These are phyloP conservation scores for Teunomyces funiuensis DNA, from an alignment of 805 yeast species.

Conservation along the genomic window DNA sequence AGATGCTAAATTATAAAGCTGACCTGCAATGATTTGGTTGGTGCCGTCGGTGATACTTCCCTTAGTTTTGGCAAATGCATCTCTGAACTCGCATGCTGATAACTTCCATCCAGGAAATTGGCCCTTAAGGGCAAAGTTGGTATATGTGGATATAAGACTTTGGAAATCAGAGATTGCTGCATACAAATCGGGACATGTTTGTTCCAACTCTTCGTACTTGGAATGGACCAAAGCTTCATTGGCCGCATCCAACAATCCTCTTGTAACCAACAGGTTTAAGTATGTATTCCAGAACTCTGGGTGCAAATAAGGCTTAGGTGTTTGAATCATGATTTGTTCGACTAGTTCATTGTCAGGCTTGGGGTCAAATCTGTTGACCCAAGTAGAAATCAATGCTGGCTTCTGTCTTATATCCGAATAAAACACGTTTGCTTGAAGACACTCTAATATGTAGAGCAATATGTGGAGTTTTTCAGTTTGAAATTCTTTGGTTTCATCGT, in stretches of 20 bases:
- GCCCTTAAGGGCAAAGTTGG: constrained; percentile 38
- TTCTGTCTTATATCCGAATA: constrained; percentile 34
- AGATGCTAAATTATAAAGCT: constrained; percentile 42
- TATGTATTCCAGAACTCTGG: constrained; percentile 63
- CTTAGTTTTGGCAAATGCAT: constrained; percentile 28
- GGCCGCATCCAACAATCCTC: constrained; percentile 65
- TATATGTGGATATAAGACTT: constrained; percentile 39
- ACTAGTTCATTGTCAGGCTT: constrained; percentile 57
- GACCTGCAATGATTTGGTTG: constrained; percentile 29
- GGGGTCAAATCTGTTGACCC: constrained; percentile 72
- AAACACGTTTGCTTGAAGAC: constrained; percentile 56
- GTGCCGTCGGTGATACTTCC: constrained; percentile 23
- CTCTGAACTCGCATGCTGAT: constrained; percentile 50
- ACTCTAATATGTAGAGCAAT: constrained; percentile 52
- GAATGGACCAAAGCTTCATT: constrained; percentile 45
- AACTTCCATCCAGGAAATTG: constrained; percentile 52
- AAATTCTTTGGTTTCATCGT: constrained; percentile 20
- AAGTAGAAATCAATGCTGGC: constrained; percentile 48
- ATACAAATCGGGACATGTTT: constrained; percentile 30
- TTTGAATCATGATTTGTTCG: constrained; percentile 44
- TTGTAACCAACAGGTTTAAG: constrained; percentile 51
- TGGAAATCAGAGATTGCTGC: constrained; percentile 42
- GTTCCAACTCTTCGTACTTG: constrained; percentile 40
- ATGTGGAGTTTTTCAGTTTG: constrained; percentile 33
- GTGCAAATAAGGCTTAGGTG: constrained; percentile 47